A percentile compares a stretch with the other conserved stretches of the same genome.
These are phyloP conservation scores for Wolfiporia cocos DNA, from an alignment of 1,284 basidiomycete species.

Conservation along the genomic window DNA sequence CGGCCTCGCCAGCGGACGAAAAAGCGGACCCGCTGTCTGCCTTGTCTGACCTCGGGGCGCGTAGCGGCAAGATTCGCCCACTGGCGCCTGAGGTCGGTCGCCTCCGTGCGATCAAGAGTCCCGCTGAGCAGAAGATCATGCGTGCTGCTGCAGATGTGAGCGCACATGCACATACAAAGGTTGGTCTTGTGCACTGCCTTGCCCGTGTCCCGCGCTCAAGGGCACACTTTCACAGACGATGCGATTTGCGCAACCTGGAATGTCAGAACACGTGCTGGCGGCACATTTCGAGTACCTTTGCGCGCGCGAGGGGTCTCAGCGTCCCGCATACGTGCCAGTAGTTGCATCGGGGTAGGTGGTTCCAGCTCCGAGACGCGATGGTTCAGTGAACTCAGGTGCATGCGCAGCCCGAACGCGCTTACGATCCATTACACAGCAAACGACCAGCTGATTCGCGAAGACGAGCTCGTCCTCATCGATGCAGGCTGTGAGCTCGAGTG, in stretches of 20 bases:
- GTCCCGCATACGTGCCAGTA: slow-evolving; percentile 91
- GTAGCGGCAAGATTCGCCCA: slow-evolving; percentile 40
- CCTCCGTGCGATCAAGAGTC: slow-evolving; percentile 67
- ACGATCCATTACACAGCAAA: slow-evolving; percentile 93
- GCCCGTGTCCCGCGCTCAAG: background rate
- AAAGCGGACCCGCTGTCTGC: too few relatives aligned
- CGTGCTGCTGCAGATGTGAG: slow-evolving; percentile 72
- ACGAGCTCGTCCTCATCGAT: slow-evolving; percentile 84
- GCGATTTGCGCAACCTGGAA: slow-evolving; percentile 69
- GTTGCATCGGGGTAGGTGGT: slow-evolving; percentile 79
- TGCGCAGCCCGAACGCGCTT: slow-evolving; percentile 69
- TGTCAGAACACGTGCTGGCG: slow-evolving; percentile 71
- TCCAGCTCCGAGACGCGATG: background rate
- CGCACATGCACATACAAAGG: slow-evolving; percentile 73
- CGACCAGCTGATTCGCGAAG: slow-evolving; percentile 65
- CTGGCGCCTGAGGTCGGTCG: slow-evolving; percentile 57
- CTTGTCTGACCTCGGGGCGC: too few relatives aligned
- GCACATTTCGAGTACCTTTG: slow-evolving; percentile 90
- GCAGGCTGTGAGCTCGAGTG: slow-evolving; percentile 88
- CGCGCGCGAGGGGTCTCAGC: slow-evolving; percentile 70
- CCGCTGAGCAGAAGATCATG: slow-evolving; percentile 66
- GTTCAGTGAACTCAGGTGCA: background rate
- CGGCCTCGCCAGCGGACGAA: too few relatives aligned
- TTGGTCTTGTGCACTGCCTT: slow-evolving; percentile 19
- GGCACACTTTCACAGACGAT: slow-evolving; percentile 56